Evolutionary conservation across 495 filamentous ascomycete species (phyloP).

Genomic region (Annulohypoxylon maeteangense): DNA sequence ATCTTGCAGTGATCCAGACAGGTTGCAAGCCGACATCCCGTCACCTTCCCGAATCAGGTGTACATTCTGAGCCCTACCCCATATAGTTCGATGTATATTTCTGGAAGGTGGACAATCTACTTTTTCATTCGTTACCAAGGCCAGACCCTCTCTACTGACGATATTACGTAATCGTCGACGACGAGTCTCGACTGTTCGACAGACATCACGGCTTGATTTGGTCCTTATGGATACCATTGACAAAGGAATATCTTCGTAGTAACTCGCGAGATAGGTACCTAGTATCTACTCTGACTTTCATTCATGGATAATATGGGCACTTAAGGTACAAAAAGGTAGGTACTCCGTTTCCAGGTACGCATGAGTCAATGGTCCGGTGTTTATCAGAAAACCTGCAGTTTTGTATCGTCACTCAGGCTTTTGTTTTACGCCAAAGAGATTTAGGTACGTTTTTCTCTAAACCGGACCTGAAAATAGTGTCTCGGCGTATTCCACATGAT

Average conservation of each 20-base stretch:
- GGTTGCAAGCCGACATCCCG: slow-evolving; percentile 23
- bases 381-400: neutral
- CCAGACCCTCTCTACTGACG: neutral
- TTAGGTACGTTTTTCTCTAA: neutral
- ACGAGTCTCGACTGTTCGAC: slow-evolving; percentile 8
- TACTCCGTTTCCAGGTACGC: too few relatives aligned
- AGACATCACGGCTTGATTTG: neutral
- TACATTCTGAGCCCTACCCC: neutral
- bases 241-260: neutral
- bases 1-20: slow-evolving; percentile 18
- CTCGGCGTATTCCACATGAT: neutral
- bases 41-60: slow-evolving; percentile 41
- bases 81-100: neutral
- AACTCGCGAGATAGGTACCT: neutral
- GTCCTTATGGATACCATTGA: neutral
- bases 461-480: neutral
- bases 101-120: neutral
- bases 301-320: neutral
- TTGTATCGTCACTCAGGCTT: neutral
- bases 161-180: neutral
- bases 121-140: neutral
- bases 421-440: neutral
- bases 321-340: too few relatives aligned
- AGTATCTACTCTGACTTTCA: neutral
- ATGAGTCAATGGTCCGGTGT: neutral